phyloP scores from a whole-genome alignment of 768 basidiomycete species.

The Pisolithus marmoratus region DNA sequence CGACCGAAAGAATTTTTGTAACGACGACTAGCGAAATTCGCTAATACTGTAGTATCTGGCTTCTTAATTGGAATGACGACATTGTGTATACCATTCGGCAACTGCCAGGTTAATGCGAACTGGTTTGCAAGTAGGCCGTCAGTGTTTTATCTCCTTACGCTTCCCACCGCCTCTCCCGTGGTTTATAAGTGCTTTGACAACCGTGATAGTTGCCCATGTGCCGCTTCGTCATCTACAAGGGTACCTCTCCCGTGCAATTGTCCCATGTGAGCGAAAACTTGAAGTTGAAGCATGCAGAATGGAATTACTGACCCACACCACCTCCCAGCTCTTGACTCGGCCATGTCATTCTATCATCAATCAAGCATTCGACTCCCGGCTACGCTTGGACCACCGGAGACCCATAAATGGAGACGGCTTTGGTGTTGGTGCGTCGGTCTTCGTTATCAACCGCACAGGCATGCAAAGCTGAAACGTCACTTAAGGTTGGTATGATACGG shows the following conservation, averaged over 20 bases:
- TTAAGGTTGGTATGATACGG: constrained; percentile 90
- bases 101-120: too few species aligned
- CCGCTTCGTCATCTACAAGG: constrained; percentile 93
- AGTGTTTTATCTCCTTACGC: neutral
- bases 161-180: neutral
- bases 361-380: constrained; percentile 91
- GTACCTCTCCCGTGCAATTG: constrained; percentile 86
- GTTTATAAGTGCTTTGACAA: too few species aligned
- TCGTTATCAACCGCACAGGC: neutral
- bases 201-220: constrained; percentile 47
- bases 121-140: too few species aligned
- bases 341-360: constrained; percentile 97
- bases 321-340: constrained; percentile 71
- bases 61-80: too few species aligned
- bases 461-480: neutral
- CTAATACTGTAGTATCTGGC: too few species aligned
- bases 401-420: constrained; percentile 97
- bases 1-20: constrained; percentile 80
- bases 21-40: too few species aligned
- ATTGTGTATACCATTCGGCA: too few species aligned
- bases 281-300: neutral
- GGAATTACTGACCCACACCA: neutral
- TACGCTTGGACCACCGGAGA: constrained; percentile 72
- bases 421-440: constrained; percentile 67
- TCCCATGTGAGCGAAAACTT: constrained; percentile 55